These are phyloP conservation scores for Ensete ventricosum DNA, from an alignment of 176 grass and related monocot genomes.

Conservation along the genomic window DNA sequence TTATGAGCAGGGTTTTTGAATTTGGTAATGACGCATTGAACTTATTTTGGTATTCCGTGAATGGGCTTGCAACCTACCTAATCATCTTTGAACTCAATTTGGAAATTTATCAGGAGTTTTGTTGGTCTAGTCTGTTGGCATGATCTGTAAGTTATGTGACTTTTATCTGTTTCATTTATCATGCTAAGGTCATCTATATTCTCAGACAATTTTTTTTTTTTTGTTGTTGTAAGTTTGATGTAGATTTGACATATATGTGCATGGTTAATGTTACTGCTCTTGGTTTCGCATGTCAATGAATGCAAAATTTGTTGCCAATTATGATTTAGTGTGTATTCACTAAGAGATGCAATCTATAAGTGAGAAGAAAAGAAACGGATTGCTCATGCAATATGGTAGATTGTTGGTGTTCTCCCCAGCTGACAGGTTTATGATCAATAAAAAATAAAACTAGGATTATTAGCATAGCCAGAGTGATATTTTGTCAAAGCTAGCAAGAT, in stretches of 20 bases:
- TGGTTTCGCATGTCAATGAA: too few relatives aligned
- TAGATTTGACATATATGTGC: neutral
- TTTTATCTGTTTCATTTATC: neutral
- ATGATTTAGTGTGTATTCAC: too few relatives aligned
- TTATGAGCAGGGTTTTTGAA: constrained; percentile 2
- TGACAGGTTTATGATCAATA: too few relatives aligned
- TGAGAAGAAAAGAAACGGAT: too few relatives aligned
- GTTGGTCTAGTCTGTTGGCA: neutral
- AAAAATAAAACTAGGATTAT: too few relatives aligned
- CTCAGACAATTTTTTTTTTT: neutral
- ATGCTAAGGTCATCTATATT: neutral
- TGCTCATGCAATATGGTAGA: too few relatives aligned
- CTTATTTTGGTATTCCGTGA: neutral
- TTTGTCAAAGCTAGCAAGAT: too few relatives aligned
- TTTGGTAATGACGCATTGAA: neutral
- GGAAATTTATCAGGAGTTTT: neutral
- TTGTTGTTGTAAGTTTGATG: neutral
- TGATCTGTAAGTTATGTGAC: neutral
- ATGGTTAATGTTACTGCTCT: neutral
- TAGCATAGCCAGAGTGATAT: too few relatives aligned
- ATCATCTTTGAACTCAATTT: neutral
- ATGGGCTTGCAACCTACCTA: neutral
- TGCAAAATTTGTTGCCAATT: too few relatives aligned
- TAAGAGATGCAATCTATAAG: too few relatives aligned
- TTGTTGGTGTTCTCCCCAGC: too few relatives aligned